Percentiles rank a stretch among this genome's conserved stretches.
phyloP scores from a whole-genome alignment of 2,329 filamentous ascomycete genomes.

The Grosmannia penicillata region DNA sequence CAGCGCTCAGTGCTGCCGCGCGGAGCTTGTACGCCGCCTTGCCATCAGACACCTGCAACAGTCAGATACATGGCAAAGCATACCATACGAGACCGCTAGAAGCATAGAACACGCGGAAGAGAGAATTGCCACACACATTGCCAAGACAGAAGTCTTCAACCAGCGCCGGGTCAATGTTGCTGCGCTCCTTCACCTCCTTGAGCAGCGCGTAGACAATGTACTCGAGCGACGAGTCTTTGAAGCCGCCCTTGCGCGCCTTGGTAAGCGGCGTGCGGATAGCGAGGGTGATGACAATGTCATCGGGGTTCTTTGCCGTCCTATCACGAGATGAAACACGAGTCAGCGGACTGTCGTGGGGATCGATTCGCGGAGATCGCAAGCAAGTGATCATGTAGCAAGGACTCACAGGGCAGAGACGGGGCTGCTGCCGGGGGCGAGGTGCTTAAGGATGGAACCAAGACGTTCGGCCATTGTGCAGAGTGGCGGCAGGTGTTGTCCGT shows the following conservation, averaged over 20 bases:
- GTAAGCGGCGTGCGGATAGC: slow-evolving; percentile 78
- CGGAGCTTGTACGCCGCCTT: slow-evolving; percentile 87
- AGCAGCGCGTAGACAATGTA: slow-evolving; percentile 72
- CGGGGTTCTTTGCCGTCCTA: slow-evolving; percentile 85
- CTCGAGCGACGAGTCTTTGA: slow-evolving; percentile 89
- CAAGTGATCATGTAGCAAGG: background rate
- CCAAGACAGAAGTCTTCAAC: slow-evolving; percentile 86
- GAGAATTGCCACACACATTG: slow-evolving; percentile 57
- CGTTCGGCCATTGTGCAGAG: slow-evolving; percentile 46
- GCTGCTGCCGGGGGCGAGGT: slow-evolving; percentile 56
- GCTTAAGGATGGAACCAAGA: slow-evolving; percentile 75
- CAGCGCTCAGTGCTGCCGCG: slow-evolving; percentile 76
- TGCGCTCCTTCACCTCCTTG: slow-evolving; percentile 57
- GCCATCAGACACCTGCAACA: slow-evolving; percentile 54
- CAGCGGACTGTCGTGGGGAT: too few species aligned
- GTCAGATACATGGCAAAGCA: background rate
- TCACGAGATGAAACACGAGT: too few species aligned
- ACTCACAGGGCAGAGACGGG: slow-evolving; percentile 65
- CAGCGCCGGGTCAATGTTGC: slow-evolving; percentile 63
- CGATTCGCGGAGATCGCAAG: too few species aligned
- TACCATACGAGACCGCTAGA: background rate
- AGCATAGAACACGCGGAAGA: too few species aligned
- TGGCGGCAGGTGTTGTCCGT: background rate
- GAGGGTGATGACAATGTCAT: slow-evolving; percentile 92
- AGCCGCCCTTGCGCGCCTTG: slow-evolving; percentile 80